phyloP scores from a whole-genome alignment of 257 asterid species.

The Capsicum pubescens region DNA sequence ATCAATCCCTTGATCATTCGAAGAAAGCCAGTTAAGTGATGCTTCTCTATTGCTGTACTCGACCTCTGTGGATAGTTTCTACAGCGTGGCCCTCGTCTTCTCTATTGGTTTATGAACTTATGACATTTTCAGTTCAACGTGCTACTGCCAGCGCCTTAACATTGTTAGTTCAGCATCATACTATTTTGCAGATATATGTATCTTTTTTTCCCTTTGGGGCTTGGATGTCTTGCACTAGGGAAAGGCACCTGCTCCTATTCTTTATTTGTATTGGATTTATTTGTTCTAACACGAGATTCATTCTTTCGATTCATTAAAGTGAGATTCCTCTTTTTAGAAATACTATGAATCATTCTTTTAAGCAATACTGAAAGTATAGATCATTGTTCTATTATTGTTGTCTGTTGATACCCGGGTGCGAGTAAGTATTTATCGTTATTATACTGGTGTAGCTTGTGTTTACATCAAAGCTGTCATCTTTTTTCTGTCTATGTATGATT shows the following conservation, averaged over 20 bases:
- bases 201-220: neutral
- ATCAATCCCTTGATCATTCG: neutral
- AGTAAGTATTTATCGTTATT: too few relatives aligned
- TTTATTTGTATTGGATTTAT: slow-evolving; percentile 1
- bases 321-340: neutral
- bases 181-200: neutral
- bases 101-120: neutral
- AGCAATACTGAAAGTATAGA: too few relatives aligned
- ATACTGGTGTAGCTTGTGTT: too few relatives aligned
- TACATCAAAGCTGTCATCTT: too few relatives aligned
- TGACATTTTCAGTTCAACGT: neutral
- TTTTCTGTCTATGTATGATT: too few relatives aligned
- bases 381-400: too few relatives aligned
- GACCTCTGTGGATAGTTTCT: neutral
- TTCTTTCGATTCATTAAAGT: neutral
- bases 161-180: neutral
- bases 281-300: neutral
- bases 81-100: neutral
- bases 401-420: too few relatives aligned
- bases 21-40: neutral
- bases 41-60: neutral
- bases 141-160: neutral
- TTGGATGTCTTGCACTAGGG: neutral
- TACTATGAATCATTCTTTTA: neutral
- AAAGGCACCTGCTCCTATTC: neutral